Evolutionary conservation across 805 yeast genomes (phyloP).

Genomic region (Yarrowia sp.): DNA sequence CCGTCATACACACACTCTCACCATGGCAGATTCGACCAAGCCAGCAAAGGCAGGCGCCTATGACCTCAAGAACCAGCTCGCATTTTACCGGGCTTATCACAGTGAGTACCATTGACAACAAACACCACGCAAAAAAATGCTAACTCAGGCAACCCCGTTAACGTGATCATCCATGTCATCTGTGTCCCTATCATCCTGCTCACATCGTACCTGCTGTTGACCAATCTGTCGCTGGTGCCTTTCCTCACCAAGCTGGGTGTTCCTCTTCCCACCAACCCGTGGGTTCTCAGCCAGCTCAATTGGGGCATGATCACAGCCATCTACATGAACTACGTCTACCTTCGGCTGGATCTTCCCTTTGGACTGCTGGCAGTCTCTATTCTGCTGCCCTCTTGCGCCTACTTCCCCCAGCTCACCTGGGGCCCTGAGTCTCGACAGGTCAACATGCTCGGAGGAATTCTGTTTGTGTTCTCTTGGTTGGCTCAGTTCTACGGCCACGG

Average conservation of each 20-base stretch:
- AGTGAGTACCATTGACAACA: conserved; percentile 35
- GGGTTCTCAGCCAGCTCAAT: conserved; percentile 39
- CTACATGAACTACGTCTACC: conserved; percentile 58
- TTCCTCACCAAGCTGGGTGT: conserved; percentile 2
- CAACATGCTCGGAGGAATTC: conserved; percentile 38
- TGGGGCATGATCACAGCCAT: conserved; percentile 49
- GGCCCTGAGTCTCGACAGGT: conserved; percentile 35
- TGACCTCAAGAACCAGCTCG: conserved; percentile 51
- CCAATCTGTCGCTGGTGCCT: conserved; percentile 37
- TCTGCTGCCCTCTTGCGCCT: conserved; percentile 38
- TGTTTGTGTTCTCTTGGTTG: conserved; percentile 66
- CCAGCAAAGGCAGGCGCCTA: conserved; percentile 34
- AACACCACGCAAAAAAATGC: conserved; percentile 15
- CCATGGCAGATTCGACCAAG: conserved; percentile 1
- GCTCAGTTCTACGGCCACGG: conserved; percentile 89
- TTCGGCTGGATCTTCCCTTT: conserved; percentile 51
- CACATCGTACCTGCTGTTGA: conserved; percentile 48
- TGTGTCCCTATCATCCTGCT: conserved; percentile 78
- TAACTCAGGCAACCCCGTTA: conserved; percentile 46
- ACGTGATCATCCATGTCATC: conserved; percentile 71
- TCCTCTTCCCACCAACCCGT: conserved; percentile 26
- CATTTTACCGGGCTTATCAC: conserved; percentile 52
- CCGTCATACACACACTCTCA: background rate
- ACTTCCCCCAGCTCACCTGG: conserved; percentile 38
- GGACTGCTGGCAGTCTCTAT: conserved; percentile 49